These are phyloP conservation scores for Elsinoe australis DNA, from an alignment of 2,329 filamentous ascomycete genomes.

Conservation along the genomic window DNA sequence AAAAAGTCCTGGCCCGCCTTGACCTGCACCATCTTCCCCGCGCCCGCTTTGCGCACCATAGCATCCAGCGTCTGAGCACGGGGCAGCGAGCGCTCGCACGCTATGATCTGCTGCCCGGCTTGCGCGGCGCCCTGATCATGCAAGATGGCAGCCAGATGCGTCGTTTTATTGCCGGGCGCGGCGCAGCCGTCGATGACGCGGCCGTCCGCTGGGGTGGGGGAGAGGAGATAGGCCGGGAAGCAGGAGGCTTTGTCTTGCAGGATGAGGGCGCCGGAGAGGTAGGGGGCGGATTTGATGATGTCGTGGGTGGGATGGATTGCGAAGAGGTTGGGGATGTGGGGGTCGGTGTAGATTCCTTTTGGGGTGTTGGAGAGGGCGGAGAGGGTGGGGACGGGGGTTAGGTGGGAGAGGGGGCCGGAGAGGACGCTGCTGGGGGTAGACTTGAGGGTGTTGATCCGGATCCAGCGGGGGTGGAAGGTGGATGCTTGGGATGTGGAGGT, in stretches of 20 bases:
- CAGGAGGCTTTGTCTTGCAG: constrained; percentile 96
- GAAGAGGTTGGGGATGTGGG: constrained; percentile 73
- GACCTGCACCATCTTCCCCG: constrained; percentile 57
- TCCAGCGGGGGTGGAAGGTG: constrained; percentile 74
- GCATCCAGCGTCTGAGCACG: constrained; percentile 70
- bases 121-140: constrained; percentile 29
- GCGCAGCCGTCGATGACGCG: constrained; percentile 89
- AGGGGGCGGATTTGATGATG: constrained; percentile 64
- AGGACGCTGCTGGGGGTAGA: constrained; percentile 65
- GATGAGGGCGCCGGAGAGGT: constrained; percentile 70
- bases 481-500: constrained; percentile 32
- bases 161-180: constrained; percentile 95
- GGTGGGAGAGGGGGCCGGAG: constrained; percentile 59
- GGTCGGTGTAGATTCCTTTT: constrained; percentile 62
- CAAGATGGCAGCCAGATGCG: constrained; percentile 75
- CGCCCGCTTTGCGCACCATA: constrained; percentile 76
- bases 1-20: constrained; percentile 75
- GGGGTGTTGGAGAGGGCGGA: constrained; percentile 42
- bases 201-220: constrained; percentile 59
- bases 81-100: constrained; percentile 67
- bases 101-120: constrained; percentile 51
- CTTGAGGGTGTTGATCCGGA: constrained; percentile 74
- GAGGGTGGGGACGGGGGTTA: constrained; percentile 54
- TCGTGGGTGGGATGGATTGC: constrained; percentile 67
- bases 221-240: constrained; percentile 82